phyloP scores from a whole-genome alignment of 805 yeast genomes.

The Yarrowia deformans region DNA sequence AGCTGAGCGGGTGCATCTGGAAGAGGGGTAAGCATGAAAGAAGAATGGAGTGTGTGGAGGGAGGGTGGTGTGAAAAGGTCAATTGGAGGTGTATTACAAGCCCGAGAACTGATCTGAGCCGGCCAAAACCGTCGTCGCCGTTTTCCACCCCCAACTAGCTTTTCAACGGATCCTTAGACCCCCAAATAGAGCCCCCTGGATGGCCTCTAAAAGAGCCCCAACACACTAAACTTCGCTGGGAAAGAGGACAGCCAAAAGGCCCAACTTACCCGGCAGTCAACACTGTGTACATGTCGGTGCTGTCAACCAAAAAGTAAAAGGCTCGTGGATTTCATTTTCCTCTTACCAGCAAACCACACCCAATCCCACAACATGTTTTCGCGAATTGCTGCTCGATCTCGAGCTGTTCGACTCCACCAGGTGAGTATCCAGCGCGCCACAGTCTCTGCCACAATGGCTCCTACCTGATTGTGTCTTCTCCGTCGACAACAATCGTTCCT shows the following conservation, averaged over 20 bases:
- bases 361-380: slow-evolving; percentile 36
- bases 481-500: slow-evolving; percentile 1
- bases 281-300: slow-evolving; percentile 36
- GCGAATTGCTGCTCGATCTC: slow-evolving; percentile 39
- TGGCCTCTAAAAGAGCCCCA: background rate
- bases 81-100: background rate
- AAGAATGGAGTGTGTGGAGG: background rate
- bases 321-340: slow-evolving; percentile 37
- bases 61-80: background rate
- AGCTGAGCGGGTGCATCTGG: slow-evolving; percentile 23
- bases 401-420: slow-evolving; percentile 39
- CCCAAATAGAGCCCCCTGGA: no score
- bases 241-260: background rate
- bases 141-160: no score
- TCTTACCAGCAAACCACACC: slow-evolving; percentile 34
- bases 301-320: slow-evolving; percentile 36
- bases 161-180: background rate
- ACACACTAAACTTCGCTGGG: slow-evolving; percentile 11
- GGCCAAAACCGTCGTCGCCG: no score
- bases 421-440: slow-evolving; percentile 12
- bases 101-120: background rate
- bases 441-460: background rate
- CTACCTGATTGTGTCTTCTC: background rate
- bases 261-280: slow-evolving; percentile 33
- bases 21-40: slow-evolving; percentile 36